Conservation (phyloP, 83 land plant species). For the Picea engelmannii region DNA sequence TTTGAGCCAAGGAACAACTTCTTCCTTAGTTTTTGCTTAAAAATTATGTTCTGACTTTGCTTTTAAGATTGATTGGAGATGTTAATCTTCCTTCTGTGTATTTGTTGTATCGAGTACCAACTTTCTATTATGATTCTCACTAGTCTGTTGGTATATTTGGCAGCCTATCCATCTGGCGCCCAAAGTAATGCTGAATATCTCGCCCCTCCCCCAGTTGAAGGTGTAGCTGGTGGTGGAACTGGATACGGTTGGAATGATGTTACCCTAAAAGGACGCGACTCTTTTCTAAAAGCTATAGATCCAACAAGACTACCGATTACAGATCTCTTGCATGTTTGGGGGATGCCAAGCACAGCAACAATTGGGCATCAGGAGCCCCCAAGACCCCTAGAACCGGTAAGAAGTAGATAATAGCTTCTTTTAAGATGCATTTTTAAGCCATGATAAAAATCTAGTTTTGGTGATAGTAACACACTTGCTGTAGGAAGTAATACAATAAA, state of each 20-base stretch:
- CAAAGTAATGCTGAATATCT: slow-evolving; percentile 32
- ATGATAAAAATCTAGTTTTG: not conserved
- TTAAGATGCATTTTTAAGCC: not conserved
- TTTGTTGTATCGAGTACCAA: too few species aligned
- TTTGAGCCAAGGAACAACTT: too few species aligned
- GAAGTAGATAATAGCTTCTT: slow-evolving; percentile 3
- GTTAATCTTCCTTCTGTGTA: too few species aligned
- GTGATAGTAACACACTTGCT: not conserved
- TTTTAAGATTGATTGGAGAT: too few species aligned
- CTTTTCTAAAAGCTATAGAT: slow-evolving; percentile 43
- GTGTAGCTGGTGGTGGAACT: slow-evolving; percentile 96
- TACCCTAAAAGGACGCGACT: slow-evolving; percentile 12
- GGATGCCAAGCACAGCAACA: slow-evolving; percentile 92
- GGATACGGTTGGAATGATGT: slow-evolving; percentile 92
- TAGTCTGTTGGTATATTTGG: not conserved
- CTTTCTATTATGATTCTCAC: too few species aligned
- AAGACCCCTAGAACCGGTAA: slow-evolving; percentile 77
- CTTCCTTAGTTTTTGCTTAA: too few species aligned
- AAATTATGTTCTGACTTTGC: too few species aligned
- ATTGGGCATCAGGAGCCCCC: slow-evolving; percentile 94
- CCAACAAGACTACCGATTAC: slow-evolving; percentile 56
- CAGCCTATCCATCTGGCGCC: not conserved
- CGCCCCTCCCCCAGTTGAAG: slow-evolving; percentile 88
- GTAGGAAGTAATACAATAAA: not conserved
- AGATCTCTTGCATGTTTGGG: slow-evolving; percentile 87